A percentile compares a stretch with the other conserved stretches of the same genome.
phyloP scores from a whole-genome alignment of 768 basidiomycete species.

The Lyophyllum decastes region DNA sequence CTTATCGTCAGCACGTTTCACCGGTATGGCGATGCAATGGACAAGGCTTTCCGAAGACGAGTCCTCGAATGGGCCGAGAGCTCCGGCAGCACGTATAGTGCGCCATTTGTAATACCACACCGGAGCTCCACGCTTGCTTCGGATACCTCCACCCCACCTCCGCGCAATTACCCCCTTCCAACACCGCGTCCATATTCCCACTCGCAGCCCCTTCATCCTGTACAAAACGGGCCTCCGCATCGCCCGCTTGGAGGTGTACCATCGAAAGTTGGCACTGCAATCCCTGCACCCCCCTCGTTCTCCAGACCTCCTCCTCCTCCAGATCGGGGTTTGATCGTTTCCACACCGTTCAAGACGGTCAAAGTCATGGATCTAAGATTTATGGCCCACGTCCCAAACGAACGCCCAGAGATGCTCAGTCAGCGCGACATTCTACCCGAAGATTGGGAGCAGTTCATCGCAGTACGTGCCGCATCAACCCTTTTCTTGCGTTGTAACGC shows the following conservation, averaged over 20 bases:
- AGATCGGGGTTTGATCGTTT: neutral
- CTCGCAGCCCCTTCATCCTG: neutral
- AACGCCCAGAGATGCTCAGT: neutral
- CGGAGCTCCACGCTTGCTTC: neutral
- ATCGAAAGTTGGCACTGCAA: too few relatives aligned
- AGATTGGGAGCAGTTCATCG: conserved; percentile 3
- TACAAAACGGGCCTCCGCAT: neutral
- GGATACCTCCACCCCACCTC: neutral
- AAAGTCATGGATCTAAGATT: conserved; percentile 1
- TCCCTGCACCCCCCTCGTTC: neutral
- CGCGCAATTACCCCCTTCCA: neutral
- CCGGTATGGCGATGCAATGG: conserved; percentile 43
- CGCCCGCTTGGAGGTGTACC: neutral
- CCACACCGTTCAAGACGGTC: neutral
- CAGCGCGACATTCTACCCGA: neutral
- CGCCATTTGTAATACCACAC: neutral
- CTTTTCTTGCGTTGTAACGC: too few relatives aligned
- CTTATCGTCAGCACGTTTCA: conserved; percentile 54
- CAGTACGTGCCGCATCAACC: too few relatives aligned
- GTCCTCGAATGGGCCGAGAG: conserved; percentile 7
- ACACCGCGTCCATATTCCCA: neutral
- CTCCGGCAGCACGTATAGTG: neutral
- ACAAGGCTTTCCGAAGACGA: conserved; percentile 25
- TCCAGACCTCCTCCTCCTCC: neutral
- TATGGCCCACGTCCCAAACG: neutral